Evolutionary conservation across 352 stramenopile genomes (phyloP).

Genomic region (Globisporangium acanthophoron): DNA sequence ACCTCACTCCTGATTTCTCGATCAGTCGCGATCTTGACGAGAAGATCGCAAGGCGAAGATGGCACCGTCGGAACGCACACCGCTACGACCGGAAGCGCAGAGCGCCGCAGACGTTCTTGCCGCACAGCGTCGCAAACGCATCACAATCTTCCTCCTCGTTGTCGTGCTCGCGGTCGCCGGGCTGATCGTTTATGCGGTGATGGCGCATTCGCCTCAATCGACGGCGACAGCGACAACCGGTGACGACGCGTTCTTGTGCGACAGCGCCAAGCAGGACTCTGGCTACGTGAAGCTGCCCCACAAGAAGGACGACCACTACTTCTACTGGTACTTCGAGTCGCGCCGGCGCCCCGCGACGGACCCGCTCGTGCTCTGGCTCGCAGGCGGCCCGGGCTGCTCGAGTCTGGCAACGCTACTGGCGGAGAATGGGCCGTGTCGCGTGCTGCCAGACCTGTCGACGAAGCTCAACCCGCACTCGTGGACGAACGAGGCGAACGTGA

Average conservation of each 20-base stretch:
- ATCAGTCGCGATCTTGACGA: too few relatives aligned
- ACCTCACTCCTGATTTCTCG: too few relatives aligned
- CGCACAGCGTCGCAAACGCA: slow-evolving; percentile 2
- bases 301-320: slow-evolving; percentile 41
- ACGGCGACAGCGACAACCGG: not conserved
- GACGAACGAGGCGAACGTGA: slow-evolving; percentile 33
- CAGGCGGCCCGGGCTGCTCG: slow-evolving; percentile 28
- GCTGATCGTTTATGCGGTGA: not conserved
- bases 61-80: slow-evolving; percentile 4
- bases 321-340: slow-evolving; percentile 43
- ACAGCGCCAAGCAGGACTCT: slow-evolving; percentile 15
- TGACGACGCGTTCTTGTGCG: slow-evolving; percentile 15
- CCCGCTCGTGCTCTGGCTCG: slow-evolving; percentile 32
- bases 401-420: slow-evolving; percentile 27
- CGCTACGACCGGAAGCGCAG: slow-evolving; percentile 5
- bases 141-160: not conserved
- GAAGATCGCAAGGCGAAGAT: not conserved
- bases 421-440: slow-evolving; percentile 31
- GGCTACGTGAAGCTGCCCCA: slow-evolving; percentile 30
- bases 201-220: not conserved
- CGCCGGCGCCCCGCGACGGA: slow-evolving; percentile 15
- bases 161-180: not conserved
- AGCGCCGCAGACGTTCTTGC: not conserved
- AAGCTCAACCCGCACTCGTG: slow-evolving; percentile 27
- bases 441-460: slow-evolving; percentile 19